A percentile compares a stretch with the other conserved stretches of the same genome.
Evolutionary conservation across 1,284 basidiomycete genomes (phyloP).

Genomic region (Trametes pubescens): DNA sequence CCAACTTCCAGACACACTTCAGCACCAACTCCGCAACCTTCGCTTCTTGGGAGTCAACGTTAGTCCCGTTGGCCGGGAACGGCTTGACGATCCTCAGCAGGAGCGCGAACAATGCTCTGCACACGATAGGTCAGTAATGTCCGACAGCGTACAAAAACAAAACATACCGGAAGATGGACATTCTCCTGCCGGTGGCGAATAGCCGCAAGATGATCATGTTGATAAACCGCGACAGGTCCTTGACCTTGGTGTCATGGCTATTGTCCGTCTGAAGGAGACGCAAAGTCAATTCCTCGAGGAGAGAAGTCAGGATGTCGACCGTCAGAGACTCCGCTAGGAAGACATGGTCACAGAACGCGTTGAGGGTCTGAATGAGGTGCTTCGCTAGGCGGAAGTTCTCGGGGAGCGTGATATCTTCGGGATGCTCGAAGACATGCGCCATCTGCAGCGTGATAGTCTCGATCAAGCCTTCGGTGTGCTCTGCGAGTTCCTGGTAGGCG

Average conservation of each 20-base stretch:
- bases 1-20: conserved; percentile 99
- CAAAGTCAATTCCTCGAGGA: conserved; percentile 89
- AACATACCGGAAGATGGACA: conserved; percentile 89
- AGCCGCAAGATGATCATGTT: conserved; percentile 97
- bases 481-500: conserved; percentile 79
- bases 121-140: conserved; percentile 11
- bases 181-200: conserved; percentile 91
- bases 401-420: conserved; percentile 74
- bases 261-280: conserved; percentile 94
- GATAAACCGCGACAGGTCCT: conserved; percentile 94
- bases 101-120: conserved; percentile 80
- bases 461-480: conserved; percentile 86
- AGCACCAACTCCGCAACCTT: conserved; percentile 96
- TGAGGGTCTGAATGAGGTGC: conserved; percentile 94
- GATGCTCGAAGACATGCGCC: conserved; percentile 86
- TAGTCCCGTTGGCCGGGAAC: conserved; percentile 76
- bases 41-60: conserved; percentile 78
- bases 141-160: neutral
- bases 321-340: conserved; percentile 85
- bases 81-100: conserved; percentile 90
- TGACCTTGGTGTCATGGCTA: conserved; percentile 74
- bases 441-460: conserved; percentile 91
- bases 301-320: conserved; percentile 77
- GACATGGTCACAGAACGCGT: conserved; percentile 89
- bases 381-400: conserved; percentile 92